Evolutionary conservation across 23 red algal species (phyloP), one percentile per base, ranked within the genome.

Genomic region (Gracilaria vermiculophylla): DNA sequence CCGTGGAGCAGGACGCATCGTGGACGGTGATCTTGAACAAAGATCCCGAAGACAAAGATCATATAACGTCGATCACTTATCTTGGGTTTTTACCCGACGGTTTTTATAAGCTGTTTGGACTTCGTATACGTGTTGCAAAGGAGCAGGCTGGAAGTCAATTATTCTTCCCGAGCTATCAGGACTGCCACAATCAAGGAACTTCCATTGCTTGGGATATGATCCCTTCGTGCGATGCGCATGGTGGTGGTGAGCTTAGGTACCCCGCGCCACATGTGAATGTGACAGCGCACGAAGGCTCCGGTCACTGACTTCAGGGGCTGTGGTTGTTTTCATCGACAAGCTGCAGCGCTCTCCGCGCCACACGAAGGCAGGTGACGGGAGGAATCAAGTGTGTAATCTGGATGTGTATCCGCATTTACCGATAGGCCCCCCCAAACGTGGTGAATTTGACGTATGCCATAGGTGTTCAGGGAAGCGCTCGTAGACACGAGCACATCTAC

Each of bases 21-120:
- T 93, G 90, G 90, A 54, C 57, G 20, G 56, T 71, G 35, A 20
- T 93, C 42, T 77, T 85, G 44, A 33, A 76, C 36, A 85, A 85
- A 62, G 39, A 41, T 29, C 23, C 25, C 0, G 61, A 66, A 15
- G 86, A 90, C 39, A 40, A 73, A 39, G 67, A 73, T 6, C 58
- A 88, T 34, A 53, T 88, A 6, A 60, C 31, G 3, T 48, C 88
- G 5, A 51, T 83, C 14, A 92, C 88, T 1, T 92, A 76, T 55
- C 39, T 92, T 15, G 90, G 90, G 19, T 93, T 93, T 69, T 66
- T 93, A 25, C 90, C 90, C 8, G 90, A 93, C 45, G 69, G 72
- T 15, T 85, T 77, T 49, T 93, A 93, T 43, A 60, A 85, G 54
- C 28, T 79, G 39, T 93, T 93, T 58, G 72, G 72, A 36, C 57